Percentiles rank a stretch among this genome's conserved stretches.
These are phyloP conservation scores for Eucalyptus camaldulensis DNA, from an alignment of 345 rosid species.

Conservation along the genomic window DNA sequence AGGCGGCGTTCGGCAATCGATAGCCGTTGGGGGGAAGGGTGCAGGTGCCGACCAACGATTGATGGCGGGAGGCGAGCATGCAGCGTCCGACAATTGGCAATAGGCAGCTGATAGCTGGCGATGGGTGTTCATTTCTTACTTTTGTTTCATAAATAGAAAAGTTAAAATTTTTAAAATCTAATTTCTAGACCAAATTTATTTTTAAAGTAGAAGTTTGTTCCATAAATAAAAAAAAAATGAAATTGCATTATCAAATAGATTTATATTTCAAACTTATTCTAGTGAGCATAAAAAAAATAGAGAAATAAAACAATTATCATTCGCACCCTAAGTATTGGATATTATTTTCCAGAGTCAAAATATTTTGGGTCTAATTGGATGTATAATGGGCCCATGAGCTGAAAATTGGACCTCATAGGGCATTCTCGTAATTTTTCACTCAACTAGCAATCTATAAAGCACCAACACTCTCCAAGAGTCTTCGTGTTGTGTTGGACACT, in stretches of 20 bases:
- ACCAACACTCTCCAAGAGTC: rapidly evolving
- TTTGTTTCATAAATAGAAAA: rapidly evolving
- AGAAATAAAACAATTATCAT: no score
- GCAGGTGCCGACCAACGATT: rapidly evolving
- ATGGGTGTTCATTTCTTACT: no score
- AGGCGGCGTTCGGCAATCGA: rapidly evolving
- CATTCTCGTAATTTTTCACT: not conserved
- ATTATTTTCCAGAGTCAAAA: not conserved
- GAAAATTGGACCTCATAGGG: not conserved
- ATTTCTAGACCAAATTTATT: no score
- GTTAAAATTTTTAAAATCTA: no score
- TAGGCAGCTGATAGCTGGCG: rapidly evolving
- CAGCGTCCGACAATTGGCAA: rapidly evolving
- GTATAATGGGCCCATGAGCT: not conserved
- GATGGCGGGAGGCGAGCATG: rapidly evolving
- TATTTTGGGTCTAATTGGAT: not conserved
- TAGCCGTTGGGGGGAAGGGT: no score
- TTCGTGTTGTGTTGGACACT: rapidly evolving
- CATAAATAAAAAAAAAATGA: rapidly evolving
- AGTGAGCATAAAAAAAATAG: rapidly evolving
- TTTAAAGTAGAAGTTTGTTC: no score
- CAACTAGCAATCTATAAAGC: rapidly evolving
- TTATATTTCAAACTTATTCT: no score
- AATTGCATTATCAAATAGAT: rapidly evolving
- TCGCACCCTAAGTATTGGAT: rapidly evolving